Evolutionary conservation across 805 yeast species (phyloP).

Genomic region (Monosporozyma solicola): DNA sequence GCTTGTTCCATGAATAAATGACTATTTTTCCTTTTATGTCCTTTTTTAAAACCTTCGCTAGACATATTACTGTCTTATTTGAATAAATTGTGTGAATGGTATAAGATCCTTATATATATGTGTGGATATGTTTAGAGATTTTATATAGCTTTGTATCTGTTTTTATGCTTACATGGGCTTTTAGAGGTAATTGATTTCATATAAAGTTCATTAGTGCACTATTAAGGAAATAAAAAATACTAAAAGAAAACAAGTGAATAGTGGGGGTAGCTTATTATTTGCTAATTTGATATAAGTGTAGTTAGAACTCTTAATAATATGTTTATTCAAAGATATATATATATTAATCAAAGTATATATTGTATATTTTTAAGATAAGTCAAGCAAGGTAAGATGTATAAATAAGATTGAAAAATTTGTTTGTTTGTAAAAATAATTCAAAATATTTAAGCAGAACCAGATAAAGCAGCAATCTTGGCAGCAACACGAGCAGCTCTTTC

Average conservation of each 20-base stretch:
- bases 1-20: constrained; percentile 22
- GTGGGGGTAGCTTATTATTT: too few relatives aligned
- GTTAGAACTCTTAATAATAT: constrained; percentile 1
- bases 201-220: neutral
- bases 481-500: constrained; percentile 85
- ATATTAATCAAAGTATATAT: neutral
- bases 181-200: neutral
- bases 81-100: neutral
- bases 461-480: constrained; percentile 90
- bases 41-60: constrained; percentile 3
- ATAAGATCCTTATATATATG: too few relatives aligned
- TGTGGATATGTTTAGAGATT: too few relatives aligned
- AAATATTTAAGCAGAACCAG: constrained; percentile 31
- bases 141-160: too few relatives aligned
- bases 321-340: neutral
- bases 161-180: neutral
- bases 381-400: neutral
- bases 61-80: neutral
- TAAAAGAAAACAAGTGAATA: too few relatives aligned
- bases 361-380: neutral
- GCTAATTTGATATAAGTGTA: neutral
- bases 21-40: constrained; percentile 26
- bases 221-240: neutral
- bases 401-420: neutral
- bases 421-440: neutral